phyloP scores from a whole-genome alignment of 2,329 filamentous ascomycete genomes.

The Colletotrichum musae region DNA sequence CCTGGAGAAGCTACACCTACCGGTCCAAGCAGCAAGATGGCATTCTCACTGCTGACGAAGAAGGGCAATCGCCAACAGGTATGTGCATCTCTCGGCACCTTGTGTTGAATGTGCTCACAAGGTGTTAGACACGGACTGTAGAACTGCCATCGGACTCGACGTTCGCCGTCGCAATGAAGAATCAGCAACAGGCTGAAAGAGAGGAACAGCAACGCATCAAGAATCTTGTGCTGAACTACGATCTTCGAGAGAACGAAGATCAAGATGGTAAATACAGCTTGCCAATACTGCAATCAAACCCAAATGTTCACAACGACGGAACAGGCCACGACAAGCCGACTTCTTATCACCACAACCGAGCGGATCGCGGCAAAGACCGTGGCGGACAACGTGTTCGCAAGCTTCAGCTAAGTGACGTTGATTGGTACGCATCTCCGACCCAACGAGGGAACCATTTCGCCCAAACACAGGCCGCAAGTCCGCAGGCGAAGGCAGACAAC shows the following conservation, averaged over 20 bases:
- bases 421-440: conserved; percentile 78
- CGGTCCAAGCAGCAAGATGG: conserved; percentile 77
- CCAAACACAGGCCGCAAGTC: neutral
- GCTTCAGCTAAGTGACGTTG: conserved; percentile 95
- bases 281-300: conserved; percentile 59
- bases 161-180: conserved; percentile 96
- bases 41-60: conserved; percentile 96
- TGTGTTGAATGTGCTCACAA: conserved; percentile 37
- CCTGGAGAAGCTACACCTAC: conserved; percentile 33
- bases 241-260: conserved; percentile 87
- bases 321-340: conserved; percentile 66
- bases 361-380: conserved; percentile 73
- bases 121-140: conserved; percentile 84
- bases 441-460: conserved; percentile 32
- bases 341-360: conserved; percentile 67
- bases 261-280: conserved; percentile 77
- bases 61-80: conserved; percentile 96
- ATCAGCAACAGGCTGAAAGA: conserved; percentile 92
- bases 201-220: conserved; percentile 99
- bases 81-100: conserved; percentile 14
- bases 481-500: conserved; percentile 7
- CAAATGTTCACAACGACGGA: conserved; percentile 65
- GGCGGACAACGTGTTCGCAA: conserved; percentile 88
- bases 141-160: conserved; percentile 91
- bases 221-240: conserved; percentile 95